Base-by-base conservation (phyloP, 208 protist species). In the Crithidia fasciculata region DNA sequence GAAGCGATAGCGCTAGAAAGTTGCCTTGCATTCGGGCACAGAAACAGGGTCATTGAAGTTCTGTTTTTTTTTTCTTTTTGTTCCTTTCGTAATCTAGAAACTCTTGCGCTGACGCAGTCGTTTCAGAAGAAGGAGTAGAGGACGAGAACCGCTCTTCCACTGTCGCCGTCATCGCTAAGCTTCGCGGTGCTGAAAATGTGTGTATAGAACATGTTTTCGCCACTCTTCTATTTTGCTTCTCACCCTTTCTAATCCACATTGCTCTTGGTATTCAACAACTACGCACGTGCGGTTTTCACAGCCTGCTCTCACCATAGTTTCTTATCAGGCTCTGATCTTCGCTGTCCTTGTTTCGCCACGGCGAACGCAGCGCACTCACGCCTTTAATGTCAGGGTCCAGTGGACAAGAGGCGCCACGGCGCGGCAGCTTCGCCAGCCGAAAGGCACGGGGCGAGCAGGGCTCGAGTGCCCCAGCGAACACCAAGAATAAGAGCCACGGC, bases 401-500 rank as follows among this genome's bases (percentile, higher is more conserved):
- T 15, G 57, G 61, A 4, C 54, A 43, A 7, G n/a, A 41, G 12
- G 15, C 41, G 44, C 40, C 49, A 28, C 53, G 68, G 36, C 61
- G 69, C 19, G 53, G 72, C 43, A 69, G 44, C 57, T 73, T 74
- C 13, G 70, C 76, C 10, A 75, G 69, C 15, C 39, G 66, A 4
- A 82, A 73, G 37, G 71, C 69, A 9, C 67, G 71, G 15, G 69
- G 65, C 13, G 69, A 82, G 19, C 41, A 52, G 5, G 63, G 69
- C 40, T 61, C 43, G 10, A n/a, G n/a, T 3, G 15, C 45, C 12
- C 9, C 9, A 8, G 45, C 12, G 2, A 73, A 54, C 36, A 41
- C 10, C 5, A 77, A 77, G 8, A 52, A 81, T 16, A 82, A 84
- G 18, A 58, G 56, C 18, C 83, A 84, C 78, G 53, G 57, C 66